Evolutionary conservation across 2,329 filamentous ascomycete genomes (phyloP), one percentile per base, ranked within the genome.

Genomic region (Fusarium caatingaense): DNA sequence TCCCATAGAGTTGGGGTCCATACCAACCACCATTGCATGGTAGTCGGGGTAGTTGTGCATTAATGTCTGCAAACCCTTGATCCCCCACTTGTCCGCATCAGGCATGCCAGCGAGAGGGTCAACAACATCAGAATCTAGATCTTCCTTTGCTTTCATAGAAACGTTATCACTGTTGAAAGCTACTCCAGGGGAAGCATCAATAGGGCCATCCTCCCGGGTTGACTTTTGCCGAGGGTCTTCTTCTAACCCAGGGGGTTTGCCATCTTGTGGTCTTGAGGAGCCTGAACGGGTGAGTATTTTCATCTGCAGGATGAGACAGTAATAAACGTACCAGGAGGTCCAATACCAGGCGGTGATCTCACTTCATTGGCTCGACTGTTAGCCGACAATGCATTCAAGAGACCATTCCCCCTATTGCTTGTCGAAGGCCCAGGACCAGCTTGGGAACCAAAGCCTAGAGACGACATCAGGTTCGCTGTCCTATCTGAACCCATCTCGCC

Each of bases 41-140:
- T 89, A 91, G 69, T 90, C 87, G 16, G 87, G 86, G 68, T 86
- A 89, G 74, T 86, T 89, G 78, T 87, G 88, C 84, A 91, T 90
- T 77, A 91, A 79, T 32, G 87, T 86, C 60, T 85, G 83, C 63
- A 91, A 80, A 12, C 89, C 89, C 76, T 91, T 91, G 49, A 91
- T 82, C 7, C 89, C 89, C 84, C 85, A 91, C 75, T 86, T 89
- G 73, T 91, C 89, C 41, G 84, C 84, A 6, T 86, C 83, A n/a
- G 85, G 79, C 88, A 91, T 89, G 47, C 87, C 86, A 49, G 83
- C 82, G 27, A 91, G 80, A 47, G 88, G 88, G 75, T 91, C 88
- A 68, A 87, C 83, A 13, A 83, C 78, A 40, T 85, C 83, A 7
- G 80, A 78, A 9, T 83, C 82, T 56, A 83, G 81, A 47, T 82